Conservation (phyloP, 2,329 filamentous ascomycete genomes). For the Hyphodiscus sp. region DNA sequence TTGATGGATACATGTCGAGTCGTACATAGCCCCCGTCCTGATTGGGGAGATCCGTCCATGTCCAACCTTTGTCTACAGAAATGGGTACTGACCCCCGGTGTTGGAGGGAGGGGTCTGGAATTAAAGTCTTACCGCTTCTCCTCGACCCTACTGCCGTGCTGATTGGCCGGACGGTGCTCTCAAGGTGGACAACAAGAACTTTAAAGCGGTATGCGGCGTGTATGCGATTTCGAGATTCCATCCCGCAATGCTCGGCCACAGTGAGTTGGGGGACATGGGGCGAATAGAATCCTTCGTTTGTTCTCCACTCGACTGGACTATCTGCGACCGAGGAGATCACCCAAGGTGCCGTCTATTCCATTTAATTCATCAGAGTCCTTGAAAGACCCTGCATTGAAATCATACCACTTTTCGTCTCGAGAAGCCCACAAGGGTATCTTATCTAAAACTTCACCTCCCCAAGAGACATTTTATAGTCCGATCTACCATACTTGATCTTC, state of each 20-base stretch:
- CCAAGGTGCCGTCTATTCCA: not conserved
- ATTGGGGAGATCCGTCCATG: not conserved
- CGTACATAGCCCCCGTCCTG: not conserved
- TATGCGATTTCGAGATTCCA: conserved; percentile 1
- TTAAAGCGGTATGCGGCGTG: conserved; percentile 15
- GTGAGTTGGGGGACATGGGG: conserved; percentile 2
- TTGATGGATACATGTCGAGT: not conserved
- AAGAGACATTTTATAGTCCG: not conserved
- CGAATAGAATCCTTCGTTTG: conserved; percentile 4
- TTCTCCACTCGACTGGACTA: conserved; percentile 2
- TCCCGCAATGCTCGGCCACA: conserved; percentile 8
- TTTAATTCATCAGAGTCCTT: not conserved
- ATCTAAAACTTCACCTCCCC: not conserved
- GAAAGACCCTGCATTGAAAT: not conserved
- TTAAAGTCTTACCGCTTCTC: conserved; percentile 11
- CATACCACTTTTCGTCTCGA: conserved; percentile 6
- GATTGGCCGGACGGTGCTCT: conserved; percentile 19
- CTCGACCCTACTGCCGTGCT: conserved; percentile 1
- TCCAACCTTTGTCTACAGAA: not conserved
- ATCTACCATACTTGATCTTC: conserved; percentile 1
- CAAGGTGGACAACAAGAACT: conserved; percentile 8
- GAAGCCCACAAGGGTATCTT: not conserved
- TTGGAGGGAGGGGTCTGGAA: not conserved
- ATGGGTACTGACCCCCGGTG: conserved; percentile 1
- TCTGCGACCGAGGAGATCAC: conserved; percentile 1